A percentile compares a stretch with the other conserved stretches of the same genome.
These are phyloP conservation scores for Hypoxylon lienhwacheense DNA, from an alignment of 495 filamentous ascomycete genomes.

Conservation along the genomic window DNA sequence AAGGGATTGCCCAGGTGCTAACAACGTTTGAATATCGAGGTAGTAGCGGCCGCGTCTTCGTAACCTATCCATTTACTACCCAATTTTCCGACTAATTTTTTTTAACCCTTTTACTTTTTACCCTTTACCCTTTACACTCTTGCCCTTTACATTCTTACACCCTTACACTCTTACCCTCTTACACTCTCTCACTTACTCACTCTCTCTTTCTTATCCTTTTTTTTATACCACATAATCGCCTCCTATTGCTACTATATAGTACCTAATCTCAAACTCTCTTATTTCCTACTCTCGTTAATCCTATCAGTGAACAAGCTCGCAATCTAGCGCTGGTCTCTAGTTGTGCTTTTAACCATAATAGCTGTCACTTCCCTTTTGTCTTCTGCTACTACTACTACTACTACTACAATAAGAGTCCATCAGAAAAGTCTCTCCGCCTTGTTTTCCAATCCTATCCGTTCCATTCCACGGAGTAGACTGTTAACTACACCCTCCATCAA, in stretches of 20 bases:
- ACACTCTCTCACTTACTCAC: too few species aligned
- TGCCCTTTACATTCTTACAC: too few species aligned
- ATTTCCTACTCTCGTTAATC: constrained; percentile 5
- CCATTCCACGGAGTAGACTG: constrained; percentile 9
- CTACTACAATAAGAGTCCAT: too few species aligned
- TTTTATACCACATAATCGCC: constrained; percentile 10
- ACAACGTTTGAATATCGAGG: constrained; percentile 19
- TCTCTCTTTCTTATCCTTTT: too few species aligned
- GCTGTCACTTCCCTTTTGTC: not conserved
- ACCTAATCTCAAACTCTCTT: constrained; percentile 4
- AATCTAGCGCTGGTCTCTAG: constrained; percentile 30
- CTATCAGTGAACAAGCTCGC: constrained; percentile 1
- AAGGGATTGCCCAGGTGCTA: constrained; percentile 24
- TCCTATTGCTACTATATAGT: constrained; percentile 15
- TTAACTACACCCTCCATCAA: too few species aligned
- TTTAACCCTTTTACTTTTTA: too few species aligned
- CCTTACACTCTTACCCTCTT: too few species aligned
- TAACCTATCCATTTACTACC: constrained; percentile 15
- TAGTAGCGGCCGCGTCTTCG: constrained; percentile 17
- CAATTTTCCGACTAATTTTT: too few species aligned
- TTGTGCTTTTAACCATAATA: not conserved
- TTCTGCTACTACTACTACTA: too few species aligned
- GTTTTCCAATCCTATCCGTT: not conserved
- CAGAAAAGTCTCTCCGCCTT: too few species aligned
- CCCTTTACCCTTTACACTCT: too few species aligned